Evolutionary conservation across 2,329 filamentous ascomycete genomes (phyloP).

Genomic region (Ceratocystis eucalypticola): DNA sequence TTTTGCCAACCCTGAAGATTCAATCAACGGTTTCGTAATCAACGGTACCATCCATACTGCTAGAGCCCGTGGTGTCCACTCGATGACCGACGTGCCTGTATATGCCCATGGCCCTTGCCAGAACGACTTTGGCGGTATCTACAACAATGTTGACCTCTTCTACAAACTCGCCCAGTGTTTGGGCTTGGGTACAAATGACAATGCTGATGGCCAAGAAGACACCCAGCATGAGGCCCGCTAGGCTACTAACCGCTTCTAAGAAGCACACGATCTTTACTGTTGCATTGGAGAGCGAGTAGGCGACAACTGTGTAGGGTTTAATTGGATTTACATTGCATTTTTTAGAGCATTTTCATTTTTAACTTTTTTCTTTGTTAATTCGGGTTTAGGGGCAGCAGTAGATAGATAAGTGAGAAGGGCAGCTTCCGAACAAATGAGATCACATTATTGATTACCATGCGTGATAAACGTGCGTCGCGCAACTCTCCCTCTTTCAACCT

Average conservation of each 20-base stretch:
- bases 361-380: too few relatives aligned
- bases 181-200: slow-evolving; percentile 33
- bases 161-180: slow-evolving; percentile 59
- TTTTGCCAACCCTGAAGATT: slow-evolving; percentile 56
- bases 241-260: slow-evolving; percentile 16
- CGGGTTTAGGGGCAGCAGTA: too few relatives aligned
- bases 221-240: slow-evolving; percentile 7
- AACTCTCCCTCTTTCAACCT: too few relatives aligned
- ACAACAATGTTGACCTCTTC: slow-evolving; percentile 59
- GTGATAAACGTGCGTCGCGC: too few relatives aligned
- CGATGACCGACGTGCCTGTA: slow-evolving; percentile 63
- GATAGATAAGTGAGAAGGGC: too few relatives aligned
- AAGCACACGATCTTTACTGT: not conserved
- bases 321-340: too few relatives aligned
- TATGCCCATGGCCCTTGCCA: slow-evolving; percentile 70
- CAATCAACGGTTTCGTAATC: slow-evolving; percentile 51
- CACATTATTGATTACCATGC: too few relatives aligned
- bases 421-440: too few relatives aligned
- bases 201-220: slow-evolving; percentile 4
- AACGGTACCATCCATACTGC: slow-evolving; percentile 59
- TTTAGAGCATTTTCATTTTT: too few relatives aligned
- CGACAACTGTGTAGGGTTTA: not conserved
- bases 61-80: slow-evolving; percentile 58
- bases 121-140: slow-evolving; percentile 58
- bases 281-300: not conserved